These are phyloP conservation scores for Alternaria atra DNA, from an alignment of 2,329 filamentous ascomycete genomes.

Conservation along the genomic window DNA sequence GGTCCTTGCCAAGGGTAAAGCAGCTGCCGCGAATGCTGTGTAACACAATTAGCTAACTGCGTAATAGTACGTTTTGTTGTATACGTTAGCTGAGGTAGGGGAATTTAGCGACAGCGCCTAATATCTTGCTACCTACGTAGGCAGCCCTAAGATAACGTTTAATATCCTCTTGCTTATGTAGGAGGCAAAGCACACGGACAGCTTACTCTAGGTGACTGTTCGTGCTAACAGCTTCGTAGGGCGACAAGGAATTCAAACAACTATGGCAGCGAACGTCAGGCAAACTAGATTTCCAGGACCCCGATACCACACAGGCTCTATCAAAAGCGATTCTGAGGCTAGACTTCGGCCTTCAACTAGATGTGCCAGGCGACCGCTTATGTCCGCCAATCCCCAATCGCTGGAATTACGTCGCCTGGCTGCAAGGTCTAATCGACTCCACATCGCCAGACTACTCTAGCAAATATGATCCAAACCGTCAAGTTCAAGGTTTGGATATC, in stretches of 20 bases:
- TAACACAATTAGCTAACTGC: no score
- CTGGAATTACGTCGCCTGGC: slow-evolving; percentile 90
- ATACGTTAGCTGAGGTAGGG: no score
- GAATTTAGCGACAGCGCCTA: no score
- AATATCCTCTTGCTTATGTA: no score
- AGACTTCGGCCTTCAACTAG: slow-evolving; percentile 77
- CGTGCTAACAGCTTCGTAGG: no score
- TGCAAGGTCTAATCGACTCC: slow-evolving; percentile 81
- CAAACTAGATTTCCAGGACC: slow-evolving; percentile 82
- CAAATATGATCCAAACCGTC: slow-evolving; percentile 59
- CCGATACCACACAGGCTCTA: slow-evolving; percentile 75
- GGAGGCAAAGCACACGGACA: no score
- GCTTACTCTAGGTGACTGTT: no score
- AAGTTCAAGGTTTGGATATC: slow-evolving; percentile 78
- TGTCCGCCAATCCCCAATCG: slow-evolving; percentile 81
- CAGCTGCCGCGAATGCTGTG: no score
- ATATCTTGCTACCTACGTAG: no score
- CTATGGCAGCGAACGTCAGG: slow-evolving; percentile 56
- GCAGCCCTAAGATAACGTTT: no score
- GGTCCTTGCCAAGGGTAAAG: slow-evolving; percentile 59
- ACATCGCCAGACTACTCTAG: slow-evolving; percentile 60
- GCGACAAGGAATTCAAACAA: slow-evolving; percentile 67
- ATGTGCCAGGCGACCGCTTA: slow-evolving; percentile 78
- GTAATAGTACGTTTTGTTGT: no score
- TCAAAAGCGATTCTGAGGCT: slow-evolving; percentile 79